Evolutionary conservation across 495 filamentous ascomycete species (phyloP).

Genomic region (Aspergillus affinis): DNA sequence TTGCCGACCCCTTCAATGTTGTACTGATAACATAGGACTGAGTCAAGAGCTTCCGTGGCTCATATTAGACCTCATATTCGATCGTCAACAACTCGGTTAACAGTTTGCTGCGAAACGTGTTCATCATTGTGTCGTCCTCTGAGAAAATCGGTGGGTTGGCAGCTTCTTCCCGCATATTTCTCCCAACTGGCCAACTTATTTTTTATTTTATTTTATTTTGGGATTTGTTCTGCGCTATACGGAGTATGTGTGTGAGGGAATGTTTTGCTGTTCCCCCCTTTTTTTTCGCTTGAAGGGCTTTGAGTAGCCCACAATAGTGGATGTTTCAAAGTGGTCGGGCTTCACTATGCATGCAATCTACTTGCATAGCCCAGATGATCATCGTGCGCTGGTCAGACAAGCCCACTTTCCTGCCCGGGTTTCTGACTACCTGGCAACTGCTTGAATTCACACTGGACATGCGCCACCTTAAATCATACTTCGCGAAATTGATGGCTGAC

Average conservation of each 20-base stretch:
- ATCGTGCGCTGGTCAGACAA: neutral
- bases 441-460: neutral
- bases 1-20: neutral
- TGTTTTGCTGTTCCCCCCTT: neutral
- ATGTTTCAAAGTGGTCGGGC: neutral
- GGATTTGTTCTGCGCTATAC: neutral
- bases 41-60: neutral
- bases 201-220: too few relatives aligned
- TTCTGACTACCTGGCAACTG: neutral
- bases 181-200: too few relatives aligned
- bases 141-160: neutral
- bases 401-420: neutral
- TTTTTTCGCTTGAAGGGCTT: neutral
- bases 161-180: neutral
- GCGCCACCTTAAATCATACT: neutral
- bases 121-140: neutral
- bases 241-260: neutral
- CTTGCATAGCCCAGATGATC: neutral
- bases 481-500: neutral
- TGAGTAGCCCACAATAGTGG: neutral
- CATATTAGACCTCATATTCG: neutral
- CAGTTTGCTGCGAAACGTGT: neutral
- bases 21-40: neutral
- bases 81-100: neutral
- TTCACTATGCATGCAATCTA: neutral